These are phyloP conservation scores for Bifiguratus adelaidae DNA, from an alignment of 192 early-diverging fungal species.

Conservation along the genomic window DNA sequence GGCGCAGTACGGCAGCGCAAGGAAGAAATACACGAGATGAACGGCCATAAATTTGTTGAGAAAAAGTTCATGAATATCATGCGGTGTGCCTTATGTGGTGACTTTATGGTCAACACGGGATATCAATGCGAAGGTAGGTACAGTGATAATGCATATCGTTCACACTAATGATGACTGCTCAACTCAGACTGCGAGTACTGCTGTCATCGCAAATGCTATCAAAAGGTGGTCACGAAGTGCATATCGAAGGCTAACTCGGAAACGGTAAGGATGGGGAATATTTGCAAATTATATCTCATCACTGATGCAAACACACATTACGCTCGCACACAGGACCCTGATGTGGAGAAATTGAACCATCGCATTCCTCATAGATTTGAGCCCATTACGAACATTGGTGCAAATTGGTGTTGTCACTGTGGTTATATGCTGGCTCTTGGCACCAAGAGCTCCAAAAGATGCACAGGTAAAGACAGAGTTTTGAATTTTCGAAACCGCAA, in stretches of 20 bases:
- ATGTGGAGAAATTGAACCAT: conserved; percentile 72
- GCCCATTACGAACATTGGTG: conserved; percentile 65
- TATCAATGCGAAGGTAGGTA: conserved; percentile 85
- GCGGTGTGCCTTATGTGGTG: conserved; percentile 93
- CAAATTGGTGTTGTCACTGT: conserved; percentile 97
- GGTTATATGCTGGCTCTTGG: conserved; percentile 91
- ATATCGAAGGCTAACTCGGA: conserved; percentile 60
- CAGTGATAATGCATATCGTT: no score
- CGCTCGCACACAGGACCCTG: conserved; percentile 33
- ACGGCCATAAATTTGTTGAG: conserved; percentile 90
- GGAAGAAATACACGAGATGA: conserved; percentile 77
- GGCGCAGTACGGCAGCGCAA: conserved; percentile 69
- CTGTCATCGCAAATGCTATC: conserved; percentile 86
- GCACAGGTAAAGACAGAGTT: conserved; percentile 27
- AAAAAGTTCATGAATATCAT: conserved; percentile 93
- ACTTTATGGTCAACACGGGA: conserved; percentile 85
- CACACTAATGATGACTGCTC: no score
- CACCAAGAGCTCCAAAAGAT: conserved; percentile 42
- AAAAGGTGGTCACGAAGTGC: conserved; percentile 82
- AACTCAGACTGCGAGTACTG: conserved; percentile 78
- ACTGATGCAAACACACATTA: background rate
- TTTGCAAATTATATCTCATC: background rate
- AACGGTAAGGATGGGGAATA: conserved; percentile 13
- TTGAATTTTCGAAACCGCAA: background rate
- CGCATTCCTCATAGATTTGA: conserved; percentile 96